These are phyloP conservation scores for Penicillium malachiteum DNA, from an alignment of 495 filamentous ascomycete species.

Conservation along the genomic window DNA sequence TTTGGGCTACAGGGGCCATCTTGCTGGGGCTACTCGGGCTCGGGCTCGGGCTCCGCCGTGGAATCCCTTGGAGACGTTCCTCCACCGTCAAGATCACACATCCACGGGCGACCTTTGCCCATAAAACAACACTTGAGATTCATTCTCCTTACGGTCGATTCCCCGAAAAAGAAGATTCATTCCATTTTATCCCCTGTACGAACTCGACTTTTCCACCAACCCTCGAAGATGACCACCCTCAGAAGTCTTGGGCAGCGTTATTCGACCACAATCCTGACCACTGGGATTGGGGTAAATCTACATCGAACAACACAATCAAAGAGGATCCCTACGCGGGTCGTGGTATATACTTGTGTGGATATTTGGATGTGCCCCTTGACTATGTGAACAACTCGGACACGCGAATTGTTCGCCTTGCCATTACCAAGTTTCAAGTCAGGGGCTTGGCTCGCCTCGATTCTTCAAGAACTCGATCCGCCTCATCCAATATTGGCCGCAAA, in stretches of 20 bases:
- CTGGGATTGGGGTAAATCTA: slow-evolving; percentile 13
- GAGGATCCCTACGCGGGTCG: neutral
- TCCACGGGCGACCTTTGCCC: no score
- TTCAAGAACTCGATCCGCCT: neutral
- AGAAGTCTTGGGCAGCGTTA: slow-evolving; percentile 16
- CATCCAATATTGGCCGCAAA: neutral
- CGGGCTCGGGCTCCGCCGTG: no score
- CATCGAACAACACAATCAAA: no score
- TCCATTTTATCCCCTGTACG: slow-evolving; percentile 20
- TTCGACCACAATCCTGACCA: slow-evolving; percentile 13
- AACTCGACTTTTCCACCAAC: slow-evolving; percentile 11
- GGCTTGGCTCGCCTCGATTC: slow-evolving; percentile 1
- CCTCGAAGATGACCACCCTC: slow-evolving; percentile 9
- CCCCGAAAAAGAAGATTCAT: slow-evolving; percentile 12
- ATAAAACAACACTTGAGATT: no score
- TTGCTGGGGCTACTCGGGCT: no score
- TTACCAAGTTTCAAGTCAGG: slow-evolving; percentile 19
- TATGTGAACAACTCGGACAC: slow-evolving; percentile 16
- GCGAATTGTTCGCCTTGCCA: slow-evolving; percentile 16
- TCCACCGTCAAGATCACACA: no score
- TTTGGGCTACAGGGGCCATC: no score
- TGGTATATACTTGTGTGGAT: slow-evolving; percentile 21
- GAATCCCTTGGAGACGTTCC: no score
- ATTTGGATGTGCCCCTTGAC: slow-evolving; percentile 18
- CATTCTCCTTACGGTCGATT: slow-evolving; percentile 10